phyloP scores from a whole-genome alignment of 495 filamentous ascomycete genomes.

The Cercophora newfieldiana region DNA sequence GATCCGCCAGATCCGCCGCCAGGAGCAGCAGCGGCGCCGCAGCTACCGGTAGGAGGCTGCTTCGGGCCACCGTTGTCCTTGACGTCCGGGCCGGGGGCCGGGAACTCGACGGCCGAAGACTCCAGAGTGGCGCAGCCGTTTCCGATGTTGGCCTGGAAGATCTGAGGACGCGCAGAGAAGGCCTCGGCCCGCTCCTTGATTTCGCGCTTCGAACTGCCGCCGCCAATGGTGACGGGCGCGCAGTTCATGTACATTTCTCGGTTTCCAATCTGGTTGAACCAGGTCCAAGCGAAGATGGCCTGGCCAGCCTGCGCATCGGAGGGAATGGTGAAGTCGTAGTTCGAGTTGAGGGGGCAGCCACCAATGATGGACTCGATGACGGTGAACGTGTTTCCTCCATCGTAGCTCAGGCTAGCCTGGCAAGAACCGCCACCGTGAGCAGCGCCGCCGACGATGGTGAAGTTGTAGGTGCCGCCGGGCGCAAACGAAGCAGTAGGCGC shows the following conservation, averaged over 20 bases:
- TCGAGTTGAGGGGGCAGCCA: conserved; percentile 53
- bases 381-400: conserved; percentile 59
- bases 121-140: conserved; percentile 56
- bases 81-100: conserved; percentile 67
- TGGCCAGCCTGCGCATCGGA: conserved; percentile 56
- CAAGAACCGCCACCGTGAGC: conserved; percentile 65
- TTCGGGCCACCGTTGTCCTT: conserved; percentile 28
- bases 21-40: conserved; percentile 26
- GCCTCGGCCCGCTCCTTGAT: conserved; percentile 31
- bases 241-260: conserved; percentile 72
- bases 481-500: conserved; percentile 50
- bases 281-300: conserved; percentile 66
- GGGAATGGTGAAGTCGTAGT: conserved; percentile 66
- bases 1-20: conserved; percentile 12
- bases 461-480: conserved; percentile 58
- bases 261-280: conserved; percentile 66
- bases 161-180: conserved; percentile 53
- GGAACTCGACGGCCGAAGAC: conserved; percentile 60
- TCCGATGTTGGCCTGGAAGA: conserved; percentile 62
- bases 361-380: conserved; percentile 69
- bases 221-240: conserved; percentile 56
- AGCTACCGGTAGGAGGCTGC: conserved; percentile 27
- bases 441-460: conserved; percentile 59
- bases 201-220: conserved; percentile 39
- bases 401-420: conserved; percentile 64